These are phyloP conservation scores for Punica granatum DNA, from an alignment of 345 rosid genomes.

Conservation along the genomic window DNA sequence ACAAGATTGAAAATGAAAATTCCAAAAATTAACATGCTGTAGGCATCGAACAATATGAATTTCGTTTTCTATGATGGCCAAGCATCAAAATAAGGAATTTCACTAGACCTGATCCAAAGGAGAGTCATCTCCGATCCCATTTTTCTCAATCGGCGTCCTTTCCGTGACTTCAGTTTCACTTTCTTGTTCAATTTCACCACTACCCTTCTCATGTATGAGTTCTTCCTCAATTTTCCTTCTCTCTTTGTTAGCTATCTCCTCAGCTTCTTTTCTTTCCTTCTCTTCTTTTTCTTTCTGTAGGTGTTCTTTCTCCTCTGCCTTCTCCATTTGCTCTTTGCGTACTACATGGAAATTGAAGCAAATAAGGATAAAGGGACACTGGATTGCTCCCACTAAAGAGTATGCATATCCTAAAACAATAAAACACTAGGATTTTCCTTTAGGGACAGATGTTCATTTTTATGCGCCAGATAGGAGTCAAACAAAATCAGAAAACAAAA, in stretches of 20 bases:
- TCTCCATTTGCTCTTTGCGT: constrained; percentile 78
- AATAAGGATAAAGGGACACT: constrained; percentile 5
- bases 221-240: constrained; percentile 29
- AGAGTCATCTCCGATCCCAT: constrained; percentile 46
- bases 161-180: constrained; percentile 26
- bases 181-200: constrained; percentile 18
- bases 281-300: constrained; percentile 72
- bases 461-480: neutral
- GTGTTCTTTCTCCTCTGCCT: constrained; percentile 70
- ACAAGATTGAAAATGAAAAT: neutral
- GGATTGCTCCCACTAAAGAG: neutral
- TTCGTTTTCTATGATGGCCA: too few species aligned
- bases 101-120: constrained; percentile 46
- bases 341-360: constrained; percentile 32
- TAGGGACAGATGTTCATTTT: neutral
- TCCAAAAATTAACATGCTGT: neutral
- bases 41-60: neutral
- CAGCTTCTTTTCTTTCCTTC: constrained; percentile 63
- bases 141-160: constrained; percentile 26
- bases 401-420: neutral
- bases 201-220: constrained; percentile 28
- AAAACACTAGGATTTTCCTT: neutral
- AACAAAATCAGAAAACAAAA: neutral
- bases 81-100: neutral
- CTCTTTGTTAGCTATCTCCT: constrained; percentile 37